Percentiles rank a stretch among this genome's conserved stretches.
Evolutionary conservation across 805 yeast genomes (phyloP).

Genomic region (Tetrapisispora nanseiensis): DNA sequence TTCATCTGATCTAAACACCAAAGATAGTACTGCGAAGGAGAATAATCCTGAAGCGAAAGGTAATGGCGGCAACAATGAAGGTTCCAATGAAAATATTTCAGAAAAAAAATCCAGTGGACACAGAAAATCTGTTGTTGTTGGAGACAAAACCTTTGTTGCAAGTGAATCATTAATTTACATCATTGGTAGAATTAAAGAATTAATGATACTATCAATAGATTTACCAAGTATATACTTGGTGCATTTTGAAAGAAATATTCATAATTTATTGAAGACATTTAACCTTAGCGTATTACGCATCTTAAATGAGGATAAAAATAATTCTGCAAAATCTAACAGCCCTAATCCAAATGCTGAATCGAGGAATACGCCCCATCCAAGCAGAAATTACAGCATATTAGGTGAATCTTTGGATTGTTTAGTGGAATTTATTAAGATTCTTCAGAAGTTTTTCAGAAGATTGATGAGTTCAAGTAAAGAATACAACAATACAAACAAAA

Average conservation of each 20-base stretch:
- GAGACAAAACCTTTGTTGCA: conserved; percentile 47
- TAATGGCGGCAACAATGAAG: conserved; percentile 2
- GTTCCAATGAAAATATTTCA: background rate
- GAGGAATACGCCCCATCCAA: conserved; percentile 11
- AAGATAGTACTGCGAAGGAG: conserved; percentile 1
- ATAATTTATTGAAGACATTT: conserved; percentile 40
- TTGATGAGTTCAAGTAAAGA: conserved; percentile 17
- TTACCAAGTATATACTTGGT: conserved; percentile 37
- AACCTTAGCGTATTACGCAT: conserved; percentile 32
- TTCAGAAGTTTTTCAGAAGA: conserved; percentile 24
- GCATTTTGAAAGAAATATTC: conserved; percentile 35
- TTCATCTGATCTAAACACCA: background rate
- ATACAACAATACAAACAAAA: conserved; percentile 9
- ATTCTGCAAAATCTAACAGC: background rate
- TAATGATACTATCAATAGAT: conserved; percentile 45
- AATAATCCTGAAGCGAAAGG: conserved; percentile 7
- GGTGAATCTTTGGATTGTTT: conserved; percentile 36
- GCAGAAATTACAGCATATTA: conserved; percentile 33
- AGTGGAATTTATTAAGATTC: conserved; percentile 26
- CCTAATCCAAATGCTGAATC: conserved; percentile 6
- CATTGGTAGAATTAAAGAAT: conserved; percentile 37
- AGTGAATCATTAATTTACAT: conserved; percentile 40
- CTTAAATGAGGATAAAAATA: conserved; percentile 9
- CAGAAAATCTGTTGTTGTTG: conserved; percentile 37
- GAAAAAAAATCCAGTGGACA: conserved; percentile 20